phyloP scores from a whole-genome alignment of 192 early-diverging fungal species.

The Spizellomyces punctatus region DNA sequence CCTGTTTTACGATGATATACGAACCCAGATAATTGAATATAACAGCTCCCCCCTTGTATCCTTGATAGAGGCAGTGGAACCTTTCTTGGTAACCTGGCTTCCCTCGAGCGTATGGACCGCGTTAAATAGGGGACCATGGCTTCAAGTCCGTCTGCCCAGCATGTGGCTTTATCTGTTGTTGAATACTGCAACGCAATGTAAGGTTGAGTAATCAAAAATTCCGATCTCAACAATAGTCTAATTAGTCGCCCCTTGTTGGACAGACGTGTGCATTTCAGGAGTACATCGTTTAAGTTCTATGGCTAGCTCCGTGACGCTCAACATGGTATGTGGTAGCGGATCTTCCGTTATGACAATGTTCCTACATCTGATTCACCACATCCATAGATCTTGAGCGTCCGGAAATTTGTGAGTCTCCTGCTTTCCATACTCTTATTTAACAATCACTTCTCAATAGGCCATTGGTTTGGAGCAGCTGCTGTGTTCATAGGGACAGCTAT shows the following conservation, averaged over 20 bases:
- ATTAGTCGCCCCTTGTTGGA: neutral
- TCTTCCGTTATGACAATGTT: neutral
- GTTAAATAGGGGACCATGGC: slow-evolving; percentile 36
- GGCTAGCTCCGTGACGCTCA: slow-evolving; percentile 79
- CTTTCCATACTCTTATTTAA: slow-evolving; percentile 80
- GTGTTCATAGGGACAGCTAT: slow-evolving; percentile 81
- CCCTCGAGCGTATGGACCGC: slow-evolving; percentile 17
- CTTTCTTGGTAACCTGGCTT: slow-evolving; percentile 3
- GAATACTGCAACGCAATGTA: slow-evolving; percentile 81
- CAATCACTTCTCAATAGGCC: slow-evolving; percentile 69
- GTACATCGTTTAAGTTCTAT: slow-evolving; percentile 80
- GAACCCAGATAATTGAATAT: slow-evolving; percentile 54
- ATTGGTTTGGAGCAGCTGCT: slow-evolving; percentile 67
- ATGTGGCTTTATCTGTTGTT: slow-evolving; percentile 73
- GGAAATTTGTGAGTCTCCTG: slow-evolving; percentile 81
- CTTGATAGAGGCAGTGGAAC: slow-evolving; percentile 24
- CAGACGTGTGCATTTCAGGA: slow-evolving; percentile 83
- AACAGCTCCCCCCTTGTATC: slow-evolving; percentile 54
- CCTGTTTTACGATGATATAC: slow-evolving; percentile 71
- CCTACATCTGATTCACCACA: neutral
- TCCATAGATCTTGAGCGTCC: slow-evolving; percentile 67
- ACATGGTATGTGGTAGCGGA: slow-evolving; percentile 50
- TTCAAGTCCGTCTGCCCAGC: slow-evolving; percentile 50
- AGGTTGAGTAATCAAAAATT: slow-evolving; percentile 23
- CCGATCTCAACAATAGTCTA: neutral